These are phyloP conservation scores for Trichoderma hamatum DNA, from an alignment of 2,329 filamentous ascomycete genomes.

Conservation along the genomic window DNA sequence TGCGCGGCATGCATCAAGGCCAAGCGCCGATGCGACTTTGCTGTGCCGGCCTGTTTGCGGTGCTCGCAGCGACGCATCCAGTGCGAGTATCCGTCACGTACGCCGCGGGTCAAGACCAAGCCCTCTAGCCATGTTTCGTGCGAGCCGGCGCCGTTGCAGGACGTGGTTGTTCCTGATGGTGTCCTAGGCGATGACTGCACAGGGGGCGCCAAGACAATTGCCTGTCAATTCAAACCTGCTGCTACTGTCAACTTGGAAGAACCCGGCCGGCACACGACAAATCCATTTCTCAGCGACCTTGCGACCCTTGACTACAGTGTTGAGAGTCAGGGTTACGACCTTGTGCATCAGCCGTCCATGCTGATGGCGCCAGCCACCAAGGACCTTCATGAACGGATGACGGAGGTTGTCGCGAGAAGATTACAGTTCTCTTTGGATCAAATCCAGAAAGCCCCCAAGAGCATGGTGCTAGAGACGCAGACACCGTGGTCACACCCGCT, in stretches of 20 bases:
- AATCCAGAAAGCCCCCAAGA: constrained; percentile 52
- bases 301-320: not conserved
- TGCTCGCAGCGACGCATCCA: constrained; percentile 52
- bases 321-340: not conserved
- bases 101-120: not conserved
- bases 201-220: not conserved
- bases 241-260: not conserved
- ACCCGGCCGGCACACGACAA: not conserved
- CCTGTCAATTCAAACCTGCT: not conserved
- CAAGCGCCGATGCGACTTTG: constrained; percentile 59
- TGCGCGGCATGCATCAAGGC: constrained; percentile 60
- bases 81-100: constrained; percentile 50
- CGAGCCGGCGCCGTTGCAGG: not conserved
- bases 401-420: constrained; percentile 38
- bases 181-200: not conserved
- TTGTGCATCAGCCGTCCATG: constrained; percentile 22
- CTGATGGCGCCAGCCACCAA: constrained; percentile 33
- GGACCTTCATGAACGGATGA: constrained; percentile 31
- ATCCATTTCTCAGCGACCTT: not conserved
- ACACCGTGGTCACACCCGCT: constrained; percentile 58
- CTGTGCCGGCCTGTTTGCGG: constrained; percentile 54
- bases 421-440: constrained; percentile 52
- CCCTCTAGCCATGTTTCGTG: not conserved
- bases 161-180: not conserved
- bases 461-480: constrained; percentile 52